These are phyloP conservation scores for Metschnikowia similis DNA, from an alignment of 805 yeast genomes.

Conservation along the genomic window DNA sequence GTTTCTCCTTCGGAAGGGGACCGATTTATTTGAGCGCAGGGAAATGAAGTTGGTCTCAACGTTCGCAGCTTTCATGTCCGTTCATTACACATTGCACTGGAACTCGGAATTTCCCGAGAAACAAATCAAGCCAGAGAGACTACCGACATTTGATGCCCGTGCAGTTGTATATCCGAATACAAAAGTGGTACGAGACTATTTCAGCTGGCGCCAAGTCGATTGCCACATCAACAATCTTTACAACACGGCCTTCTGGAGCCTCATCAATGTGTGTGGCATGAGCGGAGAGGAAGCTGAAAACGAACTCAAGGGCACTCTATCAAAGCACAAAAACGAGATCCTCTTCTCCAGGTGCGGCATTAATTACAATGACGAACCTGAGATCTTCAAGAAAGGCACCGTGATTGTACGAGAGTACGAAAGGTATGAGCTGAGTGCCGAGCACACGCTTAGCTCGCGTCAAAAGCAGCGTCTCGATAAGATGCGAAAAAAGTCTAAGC, in stretches of 20 bases:
- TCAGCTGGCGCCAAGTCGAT: conserved; percentile 94
- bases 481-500: conserved; percentile 43
- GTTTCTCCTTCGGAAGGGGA: conserved; percentile 61
- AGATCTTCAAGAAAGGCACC: conserved; percentile 83
- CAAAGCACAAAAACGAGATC: conserved; percentile 86
- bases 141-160: conserved; percentile 90
- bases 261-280: conserved; percentile 65
- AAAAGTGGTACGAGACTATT: conserved; percentile 65
- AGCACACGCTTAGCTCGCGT: conserved; percentile 28
- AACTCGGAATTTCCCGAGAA: conserved; percentile 47
- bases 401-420: conserved; percentile 48
- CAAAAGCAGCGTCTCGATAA: conserved; percentile 51
- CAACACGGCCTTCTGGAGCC: conserved; percentile 88
- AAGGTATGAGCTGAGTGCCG: conserved; percentile 14
- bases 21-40: conserved; percentile 77
- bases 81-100: conserved; percentile 74
- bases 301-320: conserved; percentile 66
- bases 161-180: conserved; percentile 79
- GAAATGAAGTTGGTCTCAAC: conserved; percentile 77
- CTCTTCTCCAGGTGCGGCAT: conserved; percentile 72
- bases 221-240: conserved; percentile 93
- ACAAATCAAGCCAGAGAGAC: conserved; percentile 44
- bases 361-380: conserved; percentile 89
- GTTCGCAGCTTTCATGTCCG: conserved; percentile 76
- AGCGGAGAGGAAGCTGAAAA: conserved; percentile 80